Evolutionary conservation across 257 asterid species (phyloP), one percentile per base, ranked within the genome.

Genomic region (Plantago elongata): DNA sequence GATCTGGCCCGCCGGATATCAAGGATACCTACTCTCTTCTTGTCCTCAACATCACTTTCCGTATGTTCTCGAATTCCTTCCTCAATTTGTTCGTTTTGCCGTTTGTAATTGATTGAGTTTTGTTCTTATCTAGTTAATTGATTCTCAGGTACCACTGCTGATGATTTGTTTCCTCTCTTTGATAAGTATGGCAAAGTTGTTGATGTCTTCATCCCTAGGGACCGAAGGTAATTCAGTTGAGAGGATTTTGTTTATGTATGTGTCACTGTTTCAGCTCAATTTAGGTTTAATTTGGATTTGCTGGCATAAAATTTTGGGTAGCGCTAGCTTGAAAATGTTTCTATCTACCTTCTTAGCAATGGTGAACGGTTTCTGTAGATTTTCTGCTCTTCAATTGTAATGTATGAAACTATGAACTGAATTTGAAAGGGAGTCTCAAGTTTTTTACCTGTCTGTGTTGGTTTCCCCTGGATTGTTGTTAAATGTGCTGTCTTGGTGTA

Each of bases 1-100:
- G 94, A 71, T 74, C 88, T 22, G 94, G 94, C 27, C 94, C 94
- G 76, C 94, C 94, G 72, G 94, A 85, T 74, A 85, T 85, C 81
- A 66, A 68, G 62, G 94, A 85, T 71, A 83, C 94, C 47, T 85
- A 51, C 66, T 85, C 94, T 10, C 88, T 85, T 54, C 88, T 85
- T 64, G 88, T 83, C 61, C 94, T 85, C 83, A 85, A 85, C 86
- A 79, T 85, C 56, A 78, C 88, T 65, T 85, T 85, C 50, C 90
- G 94, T 85, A 80, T 12, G 3, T 27, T 3, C 51, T 38, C 10
- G 15, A 45, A 17, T 43, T 3, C 66, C 13, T 30, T 10, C 12
- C 51, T 52, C 48, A 8, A 0, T 22, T 45, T 16, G 7, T 58
- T 0, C 10, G 7, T 30, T 9, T 5, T 60, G 11, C 6, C 3